phyloP scores from a whole-genome alignment of 2,329 filamentous ascomycete genomes.

The Cadophora luteo-olivacea region DNA sequence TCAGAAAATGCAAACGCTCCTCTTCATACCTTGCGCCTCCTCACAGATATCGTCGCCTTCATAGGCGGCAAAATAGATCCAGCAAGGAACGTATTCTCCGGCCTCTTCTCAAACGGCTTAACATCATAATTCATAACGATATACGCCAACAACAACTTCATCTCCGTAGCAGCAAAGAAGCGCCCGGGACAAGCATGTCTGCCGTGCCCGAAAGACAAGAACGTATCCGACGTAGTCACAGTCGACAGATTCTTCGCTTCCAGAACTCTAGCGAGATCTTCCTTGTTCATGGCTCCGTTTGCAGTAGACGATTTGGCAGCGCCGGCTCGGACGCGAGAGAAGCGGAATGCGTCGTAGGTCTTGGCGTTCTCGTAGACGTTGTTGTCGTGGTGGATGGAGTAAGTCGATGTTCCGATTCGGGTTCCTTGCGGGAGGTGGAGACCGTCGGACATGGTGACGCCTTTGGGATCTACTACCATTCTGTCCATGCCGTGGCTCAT shows the following conservation, averaged over 20 bases:
- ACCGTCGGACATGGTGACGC: slow-evolving; percentile 34
- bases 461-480: slow-evolving; percentile 39
- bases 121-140: slow-evolving; percentile 35
- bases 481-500: slow-evolving; percentile 36
- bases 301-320: neutral
- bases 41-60: slow-evolving; percentile 30
- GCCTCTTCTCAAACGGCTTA: slow-evolving; percentile 24
- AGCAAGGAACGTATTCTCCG: slow-evolving; percentile 26
- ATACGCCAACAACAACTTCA: slow-evolving; percentile 34
- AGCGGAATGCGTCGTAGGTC: slow-evolving; percentile 34
- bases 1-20: too few relatives aligned
- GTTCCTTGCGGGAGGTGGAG: slow-evolving; percentile 31
- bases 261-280: slow-evolving; percentile 25
- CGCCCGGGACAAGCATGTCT: slow-evolving; percentile 35
- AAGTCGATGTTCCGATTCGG: slow-evolving; percentile 24
- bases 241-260: slow-evolving; percentile 29
- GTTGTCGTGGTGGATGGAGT: slow-evolving; percentile 34
- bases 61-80: slow-evolving; percentile 31
- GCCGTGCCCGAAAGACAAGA: slow-evolving; percentile 32
- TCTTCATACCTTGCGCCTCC: slow-evolving; percentile 49
- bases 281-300: slow-evolving; percentile 3
- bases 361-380: slow-evolving; percentile 26
- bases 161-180: slow-evolving; percentile 33
- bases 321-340: slow-evolving; percentile 26
- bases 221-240: slow-evolving; percentile 32